These are phyloP conservation scores for Cladosporium cucumerinum DNA, from an alignment of 2,329 filamentous ascomycete genomes.

Conservation along the genomic window DNA sequence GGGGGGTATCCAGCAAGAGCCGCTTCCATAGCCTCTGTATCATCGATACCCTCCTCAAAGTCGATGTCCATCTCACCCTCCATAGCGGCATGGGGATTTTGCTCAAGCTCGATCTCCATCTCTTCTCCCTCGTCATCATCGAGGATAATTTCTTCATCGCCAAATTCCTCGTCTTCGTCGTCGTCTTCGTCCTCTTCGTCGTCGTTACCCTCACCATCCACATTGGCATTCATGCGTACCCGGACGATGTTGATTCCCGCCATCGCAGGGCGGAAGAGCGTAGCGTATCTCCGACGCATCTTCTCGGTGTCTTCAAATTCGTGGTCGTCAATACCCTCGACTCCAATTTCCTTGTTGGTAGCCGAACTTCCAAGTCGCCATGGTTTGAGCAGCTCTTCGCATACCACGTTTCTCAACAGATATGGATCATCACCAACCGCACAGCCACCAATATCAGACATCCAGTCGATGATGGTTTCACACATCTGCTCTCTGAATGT, in stretches of 20 bases:
- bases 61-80: conserved; percentile 51
- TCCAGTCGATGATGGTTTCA: conserved; percentile 94
- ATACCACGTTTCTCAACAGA: conserved; percentile 76
- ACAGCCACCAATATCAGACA: conserved; percentile 87
- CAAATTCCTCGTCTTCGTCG: conserved; percentile 32
- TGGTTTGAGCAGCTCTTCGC: conserved; percentile 82
- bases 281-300: conserved; percentile 39
- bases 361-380: conserved; percentile 86
- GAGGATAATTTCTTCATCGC: conserved; percentile 19
- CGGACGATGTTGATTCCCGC: conserved; percentile 28
- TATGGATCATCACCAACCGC: conserved; percentile 75
- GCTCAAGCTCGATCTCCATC: conserved; percentile 45
- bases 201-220: conserved; percentile 45
- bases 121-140: conserved; percentile 33
- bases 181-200: conserved; percentile 48
- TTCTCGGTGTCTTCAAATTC: conserved; percentile 56
- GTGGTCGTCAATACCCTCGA: conserved; percentile 78
- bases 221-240: conserved; percentile 35
- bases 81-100: conserved; percentile 22
- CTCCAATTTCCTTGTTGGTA: conserved; percentile 72
- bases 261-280: conserved; percentile 33
- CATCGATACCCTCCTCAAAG: conserved; percentile 53
- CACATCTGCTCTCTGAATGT: conserved; percentile 99
- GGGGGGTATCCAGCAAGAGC: conserved; percentile 73
- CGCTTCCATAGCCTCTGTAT: conserved; percentile 71